Base-by-base conservation (phyloP, 73 alveolate genomes). In the Stentor roeselii region DNA sequence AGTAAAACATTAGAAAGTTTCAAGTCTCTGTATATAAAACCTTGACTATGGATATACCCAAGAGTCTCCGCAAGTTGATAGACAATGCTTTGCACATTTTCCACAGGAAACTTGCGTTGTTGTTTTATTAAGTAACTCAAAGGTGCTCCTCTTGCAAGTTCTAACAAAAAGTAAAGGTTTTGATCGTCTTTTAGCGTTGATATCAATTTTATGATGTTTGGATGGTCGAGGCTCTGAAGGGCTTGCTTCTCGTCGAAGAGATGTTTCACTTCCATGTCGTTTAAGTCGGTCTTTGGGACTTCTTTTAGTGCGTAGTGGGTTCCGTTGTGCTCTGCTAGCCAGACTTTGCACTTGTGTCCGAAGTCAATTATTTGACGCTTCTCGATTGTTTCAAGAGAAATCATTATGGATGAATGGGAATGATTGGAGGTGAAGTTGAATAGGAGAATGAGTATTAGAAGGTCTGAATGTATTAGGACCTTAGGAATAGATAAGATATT, bases 181-280 rank as follows among this genome's bases (percentile, higher is more conserved):
- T 36, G 15, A 40, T 67, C 41, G 41, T 67, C 80, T 67, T 67
- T 67, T 14, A 67, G 34, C 21, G 80, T 67, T 21, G 80, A 27
- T 36, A 67, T 67, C 27, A 67, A 32, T 32, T 67, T 67, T 14
- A 67, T 67, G 2, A 89, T 90, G 82, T 90, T 86, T 21, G 94
- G 88, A 82, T 80, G 88, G 75, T 74, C 75, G 21, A 67, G 41
- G 2, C 50, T 67, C 41, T 32, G n/a, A 21, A 67, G 37, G 21
- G 80, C 80, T 34, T 67, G 80, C 34, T 67, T 67, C 34, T 67
- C 80, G 11, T 67, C 80, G 80, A 67, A 67, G 21, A 67, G 34
- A 67, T 67, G 80, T 34, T 32, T 67, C 42, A 67, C 80, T 32
- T 67, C 80, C 37, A 67, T 67, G 11, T 67, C 80, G 34, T 21